Conservation (phyloP, 139 green algal species). For the Coelastrella sp. region DNA sequence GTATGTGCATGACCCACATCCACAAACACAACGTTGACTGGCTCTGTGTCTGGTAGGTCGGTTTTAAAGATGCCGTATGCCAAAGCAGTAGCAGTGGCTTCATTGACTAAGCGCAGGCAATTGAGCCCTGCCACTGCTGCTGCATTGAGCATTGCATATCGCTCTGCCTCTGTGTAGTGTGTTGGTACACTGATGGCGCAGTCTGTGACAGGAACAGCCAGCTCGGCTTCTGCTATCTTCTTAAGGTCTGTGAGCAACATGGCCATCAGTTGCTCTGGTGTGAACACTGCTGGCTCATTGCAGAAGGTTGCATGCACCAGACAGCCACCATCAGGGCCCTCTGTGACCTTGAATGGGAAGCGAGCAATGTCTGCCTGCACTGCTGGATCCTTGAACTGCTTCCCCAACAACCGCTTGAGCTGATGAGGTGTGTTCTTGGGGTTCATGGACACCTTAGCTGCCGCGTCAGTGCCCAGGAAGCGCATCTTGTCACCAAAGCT, state of each 20-base stretch:
- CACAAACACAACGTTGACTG: slow-evolving; percentile 94
- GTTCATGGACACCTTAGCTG: slow-evolving; percentile 84
- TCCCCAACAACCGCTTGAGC: slow-evolving; percentile 96
- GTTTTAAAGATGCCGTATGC: slow-evolving; percentile 99
- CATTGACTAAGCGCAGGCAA: slow-evolving; percentile 95
- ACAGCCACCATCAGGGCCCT: slow-evolving; percentile 81
- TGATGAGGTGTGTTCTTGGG: slow-evolving; percentile 93
- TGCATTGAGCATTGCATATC: slow-evolving; percentile 86
- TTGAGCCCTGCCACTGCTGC: slow-evolving; percentile 64
- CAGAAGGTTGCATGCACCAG: slow-evolving; percentile 82
- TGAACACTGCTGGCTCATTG: slow-evolving; percentile 68
- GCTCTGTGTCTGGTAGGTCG: slow-evolving; percentile 90
- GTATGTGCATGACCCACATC: slow-evolving; percentile 92
- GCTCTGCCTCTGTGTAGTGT: slow-evolving; percentile 90
- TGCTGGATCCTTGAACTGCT: slow-evolving; percentile 85
- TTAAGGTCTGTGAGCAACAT: slow-evolving; percentile 95
- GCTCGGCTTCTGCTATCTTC: slow-evolving; percentile 89
- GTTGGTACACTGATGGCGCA: slow-evolving; percentile 92
- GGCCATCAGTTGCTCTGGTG: slow-evolving; percentile 85
- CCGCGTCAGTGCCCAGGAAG: slow-evolving; percentile 62
- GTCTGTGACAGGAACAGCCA: slow-evolving; percentile 85
- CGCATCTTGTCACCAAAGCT: slow-evolving; percentile 91
- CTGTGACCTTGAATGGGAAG: slow-evolving; percentile 79
- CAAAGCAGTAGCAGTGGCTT: slow-evolving; percentile 96
- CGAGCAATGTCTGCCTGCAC: slow-evolving; percentile 84